Evolutionary conservation across 371 early-diverging fungal genomes (phyloP).

Genomic region (Syncephalastrum racemosum): DNA sequence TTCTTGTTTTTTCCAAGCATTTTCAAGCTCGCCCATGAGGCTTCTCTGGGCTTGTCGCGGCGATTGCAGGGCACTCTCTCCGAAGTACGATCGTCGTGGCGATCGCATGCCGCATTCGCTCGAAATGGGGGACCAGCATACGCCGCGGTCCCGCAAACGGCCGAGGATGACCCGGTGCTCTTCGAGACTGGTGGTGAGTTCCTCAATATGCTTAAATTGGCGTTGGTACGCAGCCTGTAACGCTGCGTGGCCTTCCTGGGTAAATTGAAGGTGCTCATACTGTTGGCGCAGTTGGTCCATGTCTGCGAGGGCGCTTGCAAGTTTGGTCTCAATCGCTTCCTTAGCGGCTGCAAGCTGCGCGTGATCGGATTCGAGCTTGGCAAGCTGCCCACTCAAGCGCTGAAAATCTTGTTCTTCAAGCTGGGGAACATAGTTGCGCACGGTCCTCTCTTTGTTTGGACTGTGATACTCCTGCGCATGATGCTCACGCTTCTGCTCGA

Average conservation of each 20-base stretch:
- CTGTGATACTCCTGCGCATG: background rate
- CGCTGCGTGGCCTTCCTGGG: constrained; percentile 22
- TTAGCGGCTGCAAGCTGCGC: constrained; percentile 11
- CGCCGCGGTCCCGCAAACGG: constrained; percentile 19
- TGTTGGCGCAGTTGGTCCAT: constrained; percentile 24
- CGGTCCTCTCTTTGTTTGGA: background rate
- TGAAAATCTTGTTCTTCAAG: too few relatives aligned
- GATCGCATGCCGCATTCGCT: constrained; percentile 3
- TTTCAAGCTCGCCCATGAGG: constrained; percentile 12
- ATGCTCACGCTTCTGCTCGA: constrained; percentile 11
- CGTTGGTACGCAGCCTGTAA: constrained; percentile 31
- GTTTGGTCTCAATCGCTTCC: constrained; percentile 15
- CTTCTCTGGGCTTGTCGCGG: constrained; percentile 13
- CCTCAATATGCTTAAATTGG: constrained; percentile 31
- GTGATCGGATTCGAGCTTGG: constrained; percentile 14
- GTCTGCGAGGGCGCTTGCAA: constrained; percentile 17
- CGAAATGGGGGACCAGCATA: constrained; percentile 11
- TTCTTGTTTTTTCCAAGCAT: constrained; percentile 17
- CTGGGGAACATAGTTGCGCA: background rate
- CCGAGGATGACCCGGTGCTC: constrained; percentile 35
- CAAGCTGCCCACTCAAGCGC: too few relatives aligned
- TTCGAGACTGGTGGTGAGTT: constrained; percentile 33
- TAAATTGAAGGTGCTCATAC: constrained; percentile 25
- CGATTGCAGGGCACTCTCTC: constrained; percentile 2
- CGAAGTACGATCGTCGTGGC: background rate